Base-by-base conservation (phyloP, 805 yeast genomes). In the Tetrapisispora iriomotensis region DNA sequence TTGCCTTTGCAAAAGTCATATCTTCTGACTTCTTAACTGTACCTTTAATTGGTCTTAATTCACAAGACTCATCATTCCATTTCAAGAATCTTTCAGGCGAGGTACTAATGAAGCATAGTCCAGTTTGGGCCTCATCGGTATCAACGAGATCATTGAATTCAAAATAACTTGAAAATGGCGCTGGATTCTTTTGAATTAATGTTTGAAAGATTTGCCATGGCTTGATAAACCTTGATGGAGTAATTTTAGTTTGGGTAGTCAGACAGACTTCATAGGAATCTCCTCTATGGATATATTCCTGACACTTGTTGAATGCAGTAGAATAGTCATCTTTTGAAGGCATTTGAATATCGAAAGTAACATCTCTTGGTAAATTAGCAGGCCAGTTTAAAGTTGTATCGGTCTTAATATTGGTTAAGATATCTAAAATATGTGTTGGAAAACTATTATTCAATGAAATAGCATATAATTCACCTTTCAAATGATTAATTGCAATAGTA, bases 21-120 rank as follows among this genome's bases (percentile, higher is more conserved):
- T 62, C 71, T 0, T 69, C 63, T 0, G 74, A 62, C 49, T 85
- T 86, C 48, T 70, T 75, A 2, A 92, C 95, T 0, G 99, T 92
- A 4, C 99, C 99, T 58, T 92, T 92, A 41, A 92, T 92, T 1
- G 99, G 99, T 39, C 97, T 69, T 54, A 92, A 69, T 60, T 92
- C 94, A 42, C 92, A 82, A 0, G 59, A 53, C 9, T 60, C 54
- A 18, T 67, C 58, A 39, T 70, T 70, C 96, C 97, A 94, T 2
- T 79, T 72, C 37, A 94, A 56, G 53, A 92, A 94, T 46, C 98
- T 67, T 58, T 92, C 99, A 0, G 99, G 99, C 0, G 97, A 90
- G 0, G 96, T 81, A 2, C 95, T 85, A 2, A 90, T 67, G 24
- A 92, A 62, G 10, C 70, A 66, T 7, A 60, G 36, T 5, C 61